These are phyloP conservation scores for Chaetomium strumarium DNA, from an alignment of 2,329 filamentous ascomycete species.

Conservation along the genomic window DNA sequence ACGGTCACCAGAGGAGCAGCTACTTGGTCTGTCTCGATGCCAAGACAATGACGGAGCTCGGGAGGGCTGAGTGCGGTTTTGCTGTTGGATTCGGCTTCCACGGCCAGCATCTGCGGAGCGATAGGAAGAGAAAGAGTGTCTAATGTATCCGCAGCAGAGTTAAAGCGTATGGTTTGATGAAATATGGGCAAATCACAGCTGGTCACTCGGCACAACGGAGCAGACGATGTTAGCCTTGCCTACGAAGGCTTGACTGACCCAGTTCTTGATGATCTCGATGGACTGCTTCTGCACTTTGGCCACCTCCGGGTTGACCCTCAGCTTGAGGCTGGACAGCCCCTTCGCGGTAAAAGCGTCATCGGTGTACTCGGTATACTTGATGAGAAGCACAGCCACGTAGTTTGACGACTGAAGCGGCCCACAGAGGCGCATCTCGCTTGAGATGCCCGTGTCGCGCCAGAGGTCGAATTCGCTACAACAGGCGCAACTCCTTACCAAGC, in stretches of 20 bases:
- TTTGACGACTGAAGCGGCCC: slow-evolving; percentile 19
- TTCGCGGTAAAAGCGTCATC: slow-evolving; percentile 18
- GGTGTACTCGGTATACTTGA: slow-evolving; percentile 20
- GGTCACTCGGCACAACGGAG: too few relatives aligned
- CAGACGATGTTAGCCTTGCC: too few relatives aligned
- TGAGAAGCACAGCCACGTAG: slow-evolving; percentile 17
- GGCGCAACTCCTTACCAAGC: too few relatives aligned
- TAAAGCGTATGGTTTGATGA: too few relatives aligned
- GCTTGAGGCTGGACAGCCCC: slow-evolving; percentile 19
- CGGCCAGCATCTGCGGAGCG: slow-evolving; percentile 32
- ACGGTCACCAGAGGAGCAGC: slow-evolving; percentile 52
- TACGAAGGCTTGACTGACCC: slow-evolving; percentile 2
- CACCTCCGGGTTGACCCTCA: slow-evolving; percentile 20
- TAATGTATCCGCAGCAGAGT: too few relatives aligned
- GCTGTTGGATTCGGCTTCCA: slow-evolving; percentile 61
- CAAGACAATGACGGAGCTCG: slow-evolving; percentile 55
- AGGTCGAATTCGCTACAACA: slow-evolving; percentile 20
- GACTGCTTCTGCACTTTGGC: slow-evolving; percentile 19
- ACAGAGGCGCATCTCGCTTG: slow-evolving; percentile 19
- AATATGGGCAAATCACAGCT: too few relatives aligned
- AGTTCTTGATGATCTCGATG: slow-evolving; percentile 20
- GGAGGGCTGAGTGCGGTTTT: slow-evolving; percentile 56
- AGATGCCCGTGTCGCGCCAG: slow-evolving; percentile 21
- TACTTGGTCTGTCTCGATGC: slow-evolving; percentile 63
- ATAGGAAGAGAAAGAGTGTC: not conserved